phyloP scores from a whole-genome alignment of 371 early-diverging fungal species.

The Fennellomyces sp. region DNA sequence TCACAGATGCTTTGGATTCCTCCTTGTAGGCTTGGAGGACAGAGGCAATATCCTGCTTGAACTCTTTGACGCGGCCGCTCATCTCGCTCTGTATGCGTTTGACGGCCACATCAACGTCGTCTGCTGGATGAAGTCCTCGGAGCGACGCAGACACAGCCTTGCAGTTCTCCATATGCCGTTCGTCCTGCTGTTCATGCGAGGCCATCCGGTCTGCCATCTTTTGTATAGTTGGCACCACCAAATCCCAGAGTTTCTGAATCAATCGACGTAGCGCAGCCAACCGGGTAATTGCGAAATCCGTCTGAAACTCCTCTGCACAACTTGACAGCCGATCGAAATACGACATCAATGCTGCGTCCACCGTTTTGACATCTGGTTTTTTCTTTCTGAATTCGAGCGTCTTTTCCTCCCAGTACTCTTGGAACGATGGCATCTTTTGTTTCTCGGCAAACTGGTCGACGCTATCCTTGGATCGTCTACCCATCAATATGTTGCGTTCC shows the following conservation, averaged over 20 bases:
- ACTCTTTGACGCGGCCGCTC: constrained; percentile 30
- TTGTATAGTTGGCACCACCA: constrained; percentile 41
- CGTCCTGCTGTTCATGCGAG: constrained; percentile 19
- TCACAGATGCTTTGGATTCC: constrained; percentile 51
- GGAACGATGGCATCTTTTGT: constrained; percentile 33
- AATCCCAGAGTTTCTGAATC: constrained; percentile 36
- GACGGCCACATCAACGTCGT: constrained; percentile 22
- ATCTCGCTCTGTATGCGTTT: constrained; percentile 17
- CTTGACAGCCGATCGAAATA: constrained; percentile 45
- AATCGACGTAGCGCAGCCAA: constrained; percentile 26
- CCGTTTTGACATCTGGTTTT: constrained; percentile 35
- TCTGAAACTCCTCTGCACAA: constrained; percentile 20
- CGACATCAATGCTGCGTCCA: constrained; percentile 53
- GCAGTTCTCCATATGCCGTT: constrained; percentile 20
- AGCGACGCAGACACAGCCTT: constrained; percentile 26
- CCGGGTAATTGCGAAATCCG: constrained; percentile 32
- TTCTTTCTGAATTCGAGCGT: constrained; percentile 7
- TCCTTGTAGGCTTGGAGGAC: constrained; percentile 1
- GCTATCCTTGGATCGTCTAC: constrained; percentile 29
- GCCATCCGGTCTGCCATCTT: constrained; percentile 46
- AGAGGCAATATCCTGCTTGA: constrained; percentile 43
- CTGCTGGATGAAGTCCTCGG: constrained; percentile 21
- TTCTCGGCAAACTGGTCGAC: constrained; percentile 32
- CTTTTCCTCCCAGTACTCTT: constrained; percentile 29
- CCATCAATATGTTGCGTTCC: constrained; percentile 38